Evolutionary conservation across 257 asterid species (phyloP), one percentile per base, ranked within the genome.

Genomic region (Linderniella brevidens): DNA sequence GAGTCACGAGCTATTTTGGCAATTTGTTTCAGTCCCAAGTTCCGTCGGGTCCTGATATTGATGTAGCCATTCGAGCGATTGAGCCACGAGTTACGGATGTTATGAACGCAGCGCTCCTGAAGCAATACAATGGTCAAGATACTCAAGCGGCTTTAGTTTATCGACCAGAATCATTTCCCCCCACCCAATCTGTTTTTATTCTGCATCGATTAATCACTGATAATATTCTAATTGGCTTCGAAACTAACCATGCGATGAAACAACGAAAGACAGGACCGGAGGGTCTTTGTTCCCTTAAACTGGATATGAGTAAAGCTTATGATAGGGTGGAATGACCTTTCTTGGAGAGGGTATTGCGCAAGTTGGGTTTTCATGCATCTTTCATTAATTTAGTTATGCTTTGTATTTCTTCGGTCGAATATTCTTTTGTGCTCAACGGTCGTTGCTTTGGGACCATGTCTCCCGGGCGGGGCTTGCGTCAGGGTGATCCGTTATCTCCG

Each of bases 261-360:
- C 8, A n/a, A 3, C 3, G 14, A n/a, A 38, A n/a, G 43, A 11
- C 12, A 11, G 43, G 43, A 3, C 43, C 2, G 8, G 14, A n/a
- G 43, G 43, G 14, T 1, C 14, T 9, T n/a, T 11, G 13, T 3
- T 11, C 43, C 12, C 12, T 38, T n/a, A n/a, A 38, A 38, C 8
- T 38, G 43, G 43, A 38, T n/a, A 38, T 38, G 43, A 9, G 43
- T n/a, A 38, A 38, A 38, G 43, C 43, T 38, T 38, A 38, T 38
- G 43, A 8, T n/a, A 11, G 43, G 14, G 12, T 38, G 43, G 43
- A 38, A 38, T 38, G 43, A 9, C 12, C 2, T n/a, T 38, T 38
- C 8, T 3, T 38, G 3, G 43, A 38, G 43, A n/a, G 3, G 43
- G 43, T 38, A 9, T 38, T 38, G 12, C 3, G 13, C 13, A 38